phyloP scores from a whole-genome alignment of 2,329 filamentous ascomycete genomes.

The Rhynchosporium agropyri region DNA sequence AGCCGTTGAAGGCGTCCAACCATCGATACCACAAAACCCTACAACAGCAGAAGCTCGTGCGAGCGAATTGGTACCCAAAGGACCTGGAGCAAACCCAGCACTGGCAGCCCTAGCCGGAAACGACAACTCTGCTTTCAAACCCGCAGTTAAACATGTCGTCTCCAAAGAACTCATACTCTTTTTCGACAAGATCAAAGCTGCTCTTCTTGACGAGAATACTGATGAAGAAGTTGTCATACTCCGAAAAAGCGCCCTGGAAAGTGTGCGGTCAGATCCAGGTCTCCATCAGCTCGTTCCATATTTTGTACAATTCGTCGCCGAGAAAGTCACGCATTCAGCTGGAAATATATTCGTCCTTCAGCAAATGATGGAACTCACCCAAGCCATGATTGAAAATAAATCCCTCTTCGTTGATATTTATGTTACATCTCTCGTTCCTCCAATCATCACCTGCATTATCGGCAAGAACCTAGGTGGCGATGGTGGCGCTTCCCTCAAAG shows the following conservation, averaged over 20 bases:
- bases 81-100: conserved; percentile 82
- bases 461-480: conserved; percentile 66
- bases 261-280: conserved; percentile 84
- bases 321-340: conserved; percentile 92
- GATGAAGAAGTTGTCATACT: conserved; percentile 74
- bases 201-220: conserved; percentile 83
- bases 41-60: conserved; percentile 80
- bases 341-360: conserved; percentile 87
- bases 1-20: conserved; percentile 95
- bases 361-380: conserved; percentile 89
- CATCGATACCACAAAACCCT: conserved; percentile 94
- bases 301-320: conserved; percentile 92
- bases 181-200: conserved; percentile 91
- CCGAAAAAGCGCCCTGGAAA: conserved; percentile 81
- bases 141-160: conserved; percentile 91
- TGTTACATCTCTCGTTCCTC: conserved; percentile 71
- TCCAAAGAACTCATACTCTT: conserved; percentile 96
- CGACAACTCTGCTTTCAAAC: conserved; percentile 82
- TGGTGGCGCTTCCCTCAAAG: conserved; percentile 54
- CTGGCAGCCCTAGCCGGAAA: conserved; percentile 81
- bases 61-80: conserved; percentile 87
- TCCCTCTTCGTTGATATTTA: conserved; percentile 72
- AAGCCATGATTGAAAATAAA: conserved; percentile 81
- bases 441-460: conserved; percentile 89
- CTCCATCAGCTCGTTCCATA: conserved; percentile 96